phyloP scores from a whole-genome alignment of 306 rosid species.

The Prunus fruticosa region DNA sequence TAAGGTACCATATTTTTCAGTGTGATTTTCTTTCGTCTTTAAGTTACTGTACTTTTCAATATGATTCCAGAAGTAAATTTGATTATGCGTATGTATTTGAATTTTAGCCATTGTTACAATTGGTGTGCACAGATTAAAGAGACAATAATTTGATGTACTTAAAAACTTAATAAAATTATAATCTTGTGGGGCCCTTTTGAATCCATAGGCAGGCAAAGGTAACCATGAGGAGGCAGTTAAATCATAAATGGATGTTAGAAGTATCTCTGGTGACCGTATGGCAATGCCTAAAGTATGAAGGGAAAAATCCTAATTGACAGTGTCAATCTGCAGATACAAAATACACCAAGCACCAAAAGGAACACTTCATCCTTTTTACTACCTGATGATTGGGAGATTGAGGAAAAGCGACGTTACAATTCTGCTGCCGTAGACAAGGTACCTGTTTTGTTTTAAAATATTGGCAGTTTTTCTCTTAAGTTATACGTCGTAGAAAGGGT shows the following conservation, averaged over 20 bases:
- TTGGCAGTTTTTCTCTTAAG: background rate
- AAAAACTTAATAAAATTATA: background rate
- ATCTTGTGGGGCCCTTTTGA: background rate
- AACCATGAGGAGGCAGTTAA: background rate
- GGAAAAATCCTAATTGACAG: constrained; percentile 7
- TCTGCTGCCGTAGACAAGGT: constrained; percentile 31
- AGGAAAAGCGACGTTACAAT: constrained; percentile 25
- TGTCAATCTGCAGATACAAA: constrained; percentile 30
- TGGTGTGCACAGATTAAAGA: too few relatives aligned
- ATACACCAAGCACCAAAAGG: background rate
- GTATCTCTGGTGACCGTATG: background rate
- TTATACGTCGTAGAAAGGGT: constrained; percentile 2
- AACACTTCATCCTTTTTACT: constrained; percentile 18
- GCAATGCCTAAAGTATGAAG: background rate
- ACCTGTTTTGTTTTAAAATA: constrained; percentile 8
- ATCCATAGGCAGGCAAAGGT: background rate
- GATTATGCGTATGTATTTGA: too few relatives aligned
- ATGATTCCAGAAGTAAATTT: too few relatives aligned
- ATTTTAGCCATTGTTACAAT: too few relatives aligned
- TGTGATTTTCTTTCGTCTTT: too few relatives aligned
- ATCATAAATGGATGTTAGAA: background rate
- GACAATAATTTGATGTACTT: background rate
- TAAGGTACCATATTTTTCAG: too few relatives aligned
- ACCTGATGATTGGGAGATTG: constrained; percentile 39
- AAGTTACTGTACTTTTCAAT: too few relatives aligned